These are phyloP conservation scores for Neurospora sublineolata DNA, from an alignment of 495 filamentous ascomycete genomes.

Conservation along the genomic window DNA sequence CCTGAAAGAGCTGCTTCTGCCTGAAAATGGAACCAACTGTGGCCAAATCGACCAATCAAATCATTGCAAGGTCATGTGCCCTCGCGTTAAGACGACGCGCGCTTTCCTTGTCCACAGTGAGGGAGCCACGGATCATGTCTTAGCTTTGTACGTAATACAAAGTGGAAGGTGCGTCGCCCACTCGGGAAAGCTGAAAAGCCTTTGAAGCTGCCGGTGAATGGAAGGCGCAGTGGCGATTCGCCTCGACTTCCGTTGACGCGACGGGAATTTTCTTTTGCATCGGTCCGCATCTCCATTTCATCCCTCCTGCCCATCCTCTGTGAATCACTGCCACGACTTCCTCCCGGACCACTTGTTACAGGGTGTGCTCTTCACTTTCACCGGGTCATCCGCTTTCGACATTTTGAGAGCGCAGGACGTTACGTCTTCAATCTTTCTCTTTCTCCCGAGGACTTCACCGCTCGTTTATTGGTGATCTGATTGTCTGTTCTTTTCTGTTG, in stretches of 20 bases:
- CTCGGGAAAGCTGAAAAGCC: not conserved
- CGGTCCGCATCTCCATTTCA: not conserved
- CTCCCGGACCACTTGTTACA: not conserved
- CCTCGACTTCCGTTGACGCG: not conserved
- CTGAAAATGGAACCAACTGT: not conserved
- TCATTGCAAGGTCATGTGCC: conserved; percentile 13
- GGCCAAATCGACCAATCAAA: not conserved
- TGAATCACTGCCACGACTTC: not conserved
- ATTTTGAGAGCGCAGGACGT: not conserved
- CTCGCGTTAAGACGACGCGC: conserved; percentile 17
- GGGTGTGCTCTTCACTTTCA: not conserved
- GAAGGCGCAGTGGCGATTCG: not conserved
- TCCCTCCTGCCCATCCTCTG: not conserved
- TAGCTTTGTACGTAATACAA: not conserved
- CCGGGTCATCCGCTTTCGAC: not conserved
- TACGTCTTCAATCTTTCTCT: not conserved
- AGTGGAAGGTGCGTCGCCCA: not conserved
- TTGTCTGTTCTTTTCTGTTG: not conserved
- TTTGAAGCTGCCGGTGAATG: not conserved
- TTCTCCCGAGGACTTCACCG: not conserved
- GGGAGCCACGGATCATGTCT: not conserved
- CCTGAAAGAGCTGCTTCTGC: conserved; percentile 7
- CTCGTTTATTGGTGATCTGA: not conserved
- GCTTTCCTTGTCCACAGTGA: not conserved
- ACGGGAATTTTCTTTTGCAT: not conserved